Conservation (phyloP, 352 stramenopile species). For the Pythium coloratum region DNA sequence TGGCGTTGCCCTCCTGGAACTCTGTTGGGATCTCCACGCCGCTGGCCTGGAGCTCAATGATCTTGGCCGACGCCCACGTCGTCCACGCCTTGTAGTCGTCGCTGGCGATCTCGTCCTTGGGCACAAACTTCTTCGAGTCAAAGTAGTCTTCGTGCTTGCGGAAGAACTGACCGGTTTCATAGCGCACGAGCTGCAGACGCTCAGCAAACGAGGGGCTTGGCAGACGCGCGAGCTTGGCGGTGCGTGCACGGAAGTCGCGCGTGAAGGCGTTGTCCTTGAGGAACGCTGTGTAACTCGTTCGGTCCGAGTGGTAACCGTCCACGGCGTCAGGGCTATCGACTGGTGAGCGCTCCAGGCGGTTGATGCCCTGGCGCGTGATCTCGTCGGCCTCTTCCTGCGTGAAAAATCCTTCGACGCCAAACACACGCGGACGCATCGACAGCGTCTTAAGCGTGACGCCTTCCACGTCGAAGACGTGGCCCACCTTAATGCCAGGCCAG, state of each 20-base stretch:
- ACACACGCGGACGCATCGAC: constrained; percentile 63
- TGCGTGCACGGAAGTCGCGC: constrained; percentile 52
- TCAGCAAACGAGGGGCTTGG: constrained; percentile 52
- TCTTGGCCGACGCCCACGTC: constrained; percentile 44
- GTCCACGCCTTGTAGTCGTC: constrained; percentile 50
- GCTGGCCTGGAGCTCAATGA: constrained; percentile 26
- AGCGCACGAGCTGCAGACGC: constrained; percentile 67
- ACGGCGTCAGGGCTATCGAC: constrained; percentile 58
- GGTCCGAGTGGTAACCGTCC: constrained; percentile 58
- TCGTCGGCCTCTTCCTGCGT: constrained; percentile 50
- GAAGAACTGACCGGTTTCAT: constrained; percentile 71
- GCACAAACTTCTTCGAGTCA: constrained; percentile 64
- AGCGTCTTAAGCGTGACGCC: constrained; percentile 55
- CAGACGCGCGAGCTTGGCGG: constrained; percentile 46
- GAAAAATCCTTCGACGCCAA: constrained; percentile 67
- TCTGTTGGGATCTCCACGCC: constrained; percentile 34
- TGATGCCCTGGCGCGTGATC: constrained; percentile 51
- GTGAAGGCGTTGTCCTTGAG: constrained; percentile 65
- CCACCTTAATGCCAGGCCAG: constrained; percentile 72
- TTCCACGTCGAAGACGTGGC: constrained; percentile 53
- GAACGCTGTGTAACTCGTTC: constrained; percentile 74
- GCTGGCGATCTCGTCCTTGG: constrained; percentile 36
- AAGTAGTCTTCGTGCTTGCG: constrained; percentile 82
- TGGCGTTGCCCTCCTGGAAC: constrained; percentile 35
- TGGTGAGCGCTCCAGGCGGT: constrained; percentile 50